These are phyloP conservation scores for Cladochytrium replicatum DNA, from an alignment of 192 early-diverging fungal genomes.

Conservation along the genomic window DNA sequence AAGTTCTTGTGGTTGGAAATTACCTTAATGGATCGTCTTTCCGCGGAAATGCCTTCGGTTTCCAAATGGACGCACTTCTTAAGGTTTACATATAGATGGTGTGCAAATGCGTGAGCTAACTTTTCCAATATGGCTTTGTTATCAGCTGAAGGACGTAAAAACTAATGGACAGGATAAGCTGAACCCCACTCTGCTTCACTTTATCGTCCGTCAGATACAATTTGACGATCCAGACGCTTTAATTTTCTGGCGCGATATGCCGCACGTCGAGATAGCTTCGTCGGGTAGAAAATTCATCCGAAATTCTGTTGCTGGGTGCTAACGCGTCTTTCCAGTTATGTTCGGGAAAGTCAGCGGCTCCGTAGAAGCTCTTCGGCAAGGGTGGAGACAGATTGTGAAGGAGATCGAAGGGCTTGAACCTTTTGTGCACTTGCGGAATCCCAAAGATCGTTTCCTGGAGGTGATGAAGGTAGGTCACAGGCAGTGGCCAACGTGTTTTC, in stretches of 20 bases:
- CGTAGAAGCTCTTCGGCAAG: constrained; percentile 10
- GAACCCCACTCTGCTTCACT: constrained; percentile 39
- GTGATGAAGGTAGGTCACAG: constrained; percentile 9
- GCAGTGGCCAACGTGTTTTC: background rate
- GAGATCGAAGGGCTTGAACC: constrained; percentile 16
- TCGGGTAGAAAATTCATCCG: constrained; percentile 6
- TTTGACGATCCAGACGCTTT: constrained; percentile 22
- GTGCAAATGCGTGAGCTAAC: background rate
- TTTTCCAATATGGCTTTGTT: constrained; percentile 1
- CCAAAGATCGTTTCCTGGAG: constrained; percentile 15
- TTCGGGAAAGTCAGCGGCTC: background rate
- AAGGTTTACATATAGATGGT: constrained; percentile 1
- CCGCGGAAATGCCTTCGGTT: constrained; percentile 40
- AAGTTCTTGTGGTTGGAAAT: constrained; percentile 37
- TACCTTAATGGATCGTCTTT: constrained; percentile 38
- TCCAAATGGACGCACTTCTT: constrained; percentile 28
- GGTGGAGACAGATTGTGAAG: constrained; percentile 12
- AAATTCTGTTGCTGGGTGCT: constrained; percentile 9
- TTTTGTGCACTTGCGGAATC: background rate
- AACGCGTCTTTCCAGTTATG: background rate
- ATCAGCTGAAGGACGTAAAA: constrained; percentile 31
- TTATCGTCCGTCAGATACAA: constrained; percentile 27
- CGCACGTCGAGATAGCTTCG: constrained; percentile 27
- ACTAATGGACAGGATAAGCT: constrained; percentile 9
- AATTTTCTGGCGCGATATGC: constrained; percentile 31